Conservation (phyloP, 2,329 filamentous ascomycete genomes). For the Xylariaceae sp. region DNA sequence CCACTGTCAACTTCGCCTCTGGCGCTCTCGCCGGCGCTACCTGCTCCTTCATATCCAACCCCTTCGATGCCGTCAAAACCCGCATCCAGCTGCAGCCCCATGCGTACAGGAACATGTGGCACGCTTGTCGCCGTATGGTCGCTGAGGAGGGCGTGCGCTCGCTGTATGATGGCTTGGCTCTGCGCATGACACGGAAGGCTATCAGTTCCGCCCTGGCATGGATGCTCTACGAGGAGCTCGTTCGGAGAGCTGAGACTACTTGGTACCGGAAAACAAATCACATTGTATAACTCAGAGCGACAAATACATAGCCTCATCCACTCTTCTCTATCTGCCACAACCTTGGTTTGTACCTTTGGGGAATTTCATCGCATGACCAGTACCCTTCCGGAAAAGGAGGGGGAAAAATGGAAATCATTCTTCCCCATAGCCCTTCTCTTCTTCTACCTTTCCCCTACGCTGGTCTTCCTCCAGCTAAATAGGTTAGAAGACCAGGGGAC, state of each 20-base stretch:
- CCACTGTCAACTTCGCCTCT: constrained; percentile 79
- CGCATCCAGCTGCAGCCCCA: constrained; percentile 84
- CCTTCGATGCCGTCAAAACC: constrained; percentile 95
- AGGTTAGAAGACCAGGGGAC: constrained; percentile 54
- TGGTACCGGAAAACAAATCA: constrained; percentile 25
- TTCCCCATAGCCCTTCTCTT: too few species aligned
- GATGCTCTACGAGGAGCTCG: constrained; percentile 94
- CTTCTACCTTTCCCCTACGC: constrained; percentile 25
- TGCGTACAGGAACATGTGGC: constrained; percentile 76
- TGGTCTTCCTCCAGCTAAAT: constrained; percentile 50
- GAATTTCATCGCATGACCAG: too few species aligned
- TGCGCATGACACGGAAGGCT: constrained; percentile 88
- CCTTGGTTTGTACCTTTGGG: too few species aligned
- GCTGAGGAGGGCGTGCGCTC: constrained; percentile 73
- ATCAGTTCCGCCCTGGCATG: constrained; percentile 92
- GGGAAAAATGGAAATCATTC: too few species aligned
- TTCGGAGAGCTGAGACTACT: constrained; percentile 59
- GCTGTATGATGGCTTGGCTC: constrained; percentile 78
- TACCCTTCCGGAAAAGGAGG: too few species aligned
- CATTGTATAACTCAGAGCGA: constrained; percentile 21
- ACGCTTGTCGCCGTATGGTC: constrained; percentile 74
- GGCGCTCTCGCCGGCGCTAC: constrained; percentile 75
- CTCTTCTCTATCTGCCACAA: too few species aligned
- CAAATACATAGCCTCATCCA: not conserved
- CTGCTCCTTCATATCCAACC: constrained; percentile 88